Evolutionary conservation across 257 asterid genomes (phyloP), one percentile per base, ranked within the genome.

Genomic region (Capsicum baccatum): DNA sequence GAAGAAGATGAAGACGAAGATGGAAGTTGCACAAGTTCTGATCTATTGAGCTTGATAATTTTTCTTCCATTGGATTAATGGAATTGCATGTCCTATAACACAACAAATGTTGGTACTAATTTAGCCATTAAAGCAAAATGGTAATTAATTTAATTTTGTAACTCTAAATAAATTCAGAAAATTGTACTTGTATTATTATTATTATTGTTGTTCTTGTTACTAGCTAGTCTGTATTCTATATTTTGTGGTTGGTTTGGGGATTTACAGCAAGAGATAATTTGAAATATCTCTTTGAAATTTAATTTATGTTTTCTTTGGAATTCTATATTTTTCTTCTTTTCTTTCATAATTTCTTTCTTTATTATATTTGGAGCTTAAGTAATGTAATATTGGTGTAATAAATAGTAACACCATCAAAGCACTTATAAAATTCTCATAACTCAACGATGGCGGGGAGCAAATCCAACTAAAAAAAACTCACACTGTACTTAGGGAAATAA

Each of bases 21-120:
- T 50, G 94, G 90, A 11, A 94, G 98, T 47, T 93, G 79, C 21
- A 94, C 96, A 4, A 94, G 97, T 70, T 94, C 98, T 6, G 97
- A 94, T 87, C 89, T 94, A 78, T 94, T 82, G 98, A 94, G 76
- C 84, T 94, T 66, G 96, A 94, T 84, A 91, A 91, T 85, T 93
- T 94, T 17, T 92, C 94, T 0, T 89, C 94, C 79, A 90, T 94
- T 81, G 96, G 97, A 26, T 56, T 56, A 56, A 94, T 91, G 92
- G 93, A 93, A 86, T 86, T 94, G 87, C 98, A 97, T 0, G 97
- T 94, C 35, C 35, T 94, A 94, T 14, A 97, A 93, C 87, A 91
- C 97, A 17, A 93, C 98, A 66, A 87, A 84, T 81, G 83, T 91
- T 3, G 87, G 73, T 57, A 85, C 92, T 76, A 86, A 92, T 62